Conservation (phyloP, 2,329 filamentous ascomycete species). For the Talaromyces sp. region DNA sequence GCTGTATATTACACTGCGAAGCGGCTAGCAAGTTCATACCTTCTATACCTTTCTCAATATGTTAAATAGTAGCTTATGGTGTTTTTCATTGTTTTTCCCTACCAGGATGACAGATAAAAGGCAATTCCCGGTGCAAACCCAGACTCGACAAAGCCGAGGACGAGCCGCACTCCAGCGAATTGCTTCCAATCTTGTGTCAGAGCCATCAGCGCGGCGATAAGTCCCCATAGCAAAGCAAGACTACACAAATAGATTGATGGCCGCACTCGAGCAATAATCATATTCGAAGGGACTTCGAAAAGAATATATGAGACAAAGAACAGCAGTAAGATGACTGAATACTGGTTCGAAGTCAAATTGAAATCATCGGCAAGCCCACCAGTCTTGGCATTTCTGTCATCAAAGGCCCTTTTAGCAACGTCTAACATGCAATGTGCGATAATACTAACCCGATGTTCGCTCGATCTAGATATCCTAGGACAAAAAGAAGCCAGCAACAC, state of each 20-base stretch:
- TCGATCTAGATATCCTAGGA: not conserved
- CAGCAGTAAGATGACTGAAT: conserved; percentile 47
- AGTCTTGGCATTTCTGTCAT: conserved; percentile 46
- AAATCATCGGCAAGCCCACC: conserved; percentile 50
- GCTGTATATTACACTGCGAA: conserved; percentile 55
- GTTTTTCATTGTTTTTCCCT: conserved; percentile 20
- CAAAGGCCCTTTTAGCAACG: not conserved
- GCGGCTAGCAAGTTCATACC: conserved; percentile 19
- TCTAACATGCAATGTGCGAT: not conserved
- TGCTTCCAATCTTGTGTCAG: conserved; percentile 20
- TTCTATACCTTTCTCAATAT: conserved; percentile 26
- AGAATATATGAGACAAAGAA: conserved; percentile 50
- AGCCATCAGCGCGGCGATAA: conserved; percentile 15
- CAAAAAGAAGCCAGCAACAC: not conserved
- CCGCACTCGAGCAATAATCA: conserved; percentile 47
- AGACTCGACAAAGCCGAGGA: conserved; percentile 19
- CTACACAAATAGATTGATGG: conserved; percentile 42
- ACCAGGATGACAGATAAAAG: conserved; percentile 22
- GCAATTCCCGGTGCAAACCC: too few relatives aligned
- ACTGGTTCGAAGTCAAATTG: conserved; percentile 36
- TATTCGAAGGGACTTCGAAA: conserved; percentile 48
- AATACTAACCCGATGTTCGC: not conserved
- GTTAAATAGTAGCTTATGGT: too few relatives aligned
- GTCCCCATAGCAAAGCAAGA: conserved; percentile 17
- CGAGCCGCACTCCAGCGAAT: conserved; percentile 21